phyloP scores from a whole-genome alignment of 2,329 filamentous ascomycete genomes.

The Colletotrichum navitas region DNA sequence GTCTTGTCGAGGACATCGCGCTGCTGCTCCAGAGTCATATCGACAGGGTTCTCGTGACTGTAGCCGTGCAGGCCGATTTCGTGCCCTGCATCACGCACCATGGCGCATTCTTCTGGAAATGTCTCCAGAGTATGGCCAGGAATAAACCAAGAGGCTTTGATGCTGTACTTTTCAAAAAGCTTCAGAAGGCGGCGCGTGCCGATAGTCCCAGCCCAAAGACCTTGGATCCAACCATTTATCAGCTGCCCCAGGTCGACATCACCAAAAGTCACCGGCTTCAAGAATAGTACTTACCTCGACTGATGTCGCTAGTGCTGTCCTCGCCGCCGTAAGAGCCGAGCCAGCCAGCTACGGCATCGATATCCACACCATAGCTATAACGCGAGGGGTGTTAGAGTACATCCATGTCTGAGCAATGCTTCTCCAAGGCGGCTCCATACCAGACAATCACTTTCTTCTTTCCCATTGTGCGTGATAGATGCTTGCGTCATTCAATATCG shows the following conservation, averaged over 20 bases:
- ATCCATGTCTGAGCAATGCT: not conserved
- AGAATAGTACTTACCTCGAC: slow-evolving; percentile 63
- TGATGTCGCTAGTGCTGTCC: slow-evolving; percentile 79
- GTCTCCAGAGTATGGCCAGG: slow-evolving; percentile 62
- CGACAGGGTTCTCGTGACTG: slow-evolving; percentile 78
- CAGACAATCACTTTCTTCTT: slow-evolving; percentile 47
- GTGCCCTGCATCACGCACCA: slow-evolving; percentile 60
- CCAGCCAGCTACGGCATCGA: slow-evolving; percentile 82
- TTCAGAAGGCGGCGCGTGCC: slow-evolving; percentile 75
- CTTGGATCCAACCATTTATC: slow-evolving; percentile 47
- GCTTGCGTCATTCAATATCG: not conserved
- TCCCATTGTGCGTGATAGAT: slow-evolving; percentile 38
- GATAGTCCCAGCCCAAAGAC: slow-evolving; percentile 76
- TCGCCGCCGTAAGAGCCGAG: slow-evolving; percentile 80
- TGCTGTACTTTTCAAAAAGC: slow-evolving; percentile 79
- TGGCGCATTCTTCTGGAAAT: slow-evolving; percentile 59
- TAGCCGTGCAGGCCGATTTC: slow-evolving; percentile 75
- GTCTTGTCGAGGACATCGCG: slow-evolving; percentile 82
- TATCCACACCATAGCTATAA: slow-evolving; percentile 74
- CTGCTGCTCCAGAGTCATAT: slow-evolving; percentile 82
- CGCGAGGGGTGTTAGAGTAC: not conserved
- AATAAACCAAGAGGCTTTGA: slow-evolving; percentile 72
- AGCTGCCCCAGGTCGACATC: slow-evolving; percentile 6
- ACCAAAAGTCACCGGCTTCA: not conserved
- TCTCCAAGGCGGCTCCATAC: slow-evolving; percentile 15